These are phyloP conservation scores for Adansonia grandidieri DNA, from an alignment of 441 rosid genomes.

Conservation along the genomic window DNA sequence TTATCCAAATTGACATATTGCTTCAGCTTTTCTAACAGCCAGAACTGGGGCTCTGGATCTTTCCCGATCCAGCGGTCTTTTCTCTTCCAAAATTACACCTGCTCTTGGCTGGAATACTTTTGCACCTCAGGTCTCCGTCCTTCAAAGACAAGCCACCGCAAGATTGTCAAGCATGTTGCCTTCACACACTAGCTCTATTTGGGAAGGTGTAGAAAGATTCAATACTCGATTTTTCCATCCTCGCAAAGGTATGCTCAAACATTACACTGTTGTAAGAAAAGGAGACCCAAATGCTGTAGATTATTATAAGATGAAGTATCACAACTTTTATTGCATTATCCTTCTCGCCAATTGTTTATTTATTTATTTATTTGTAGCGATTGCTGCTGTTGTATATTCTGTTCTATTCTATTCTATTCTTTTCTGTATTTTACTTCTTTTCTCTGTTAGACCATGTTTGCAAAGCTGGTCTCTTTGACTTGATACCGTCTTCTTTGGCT, in stretches of 20 bases:
- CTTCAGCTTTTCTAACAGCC: constrained; percentile 53
- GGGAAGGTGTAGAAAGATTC: constrained; percentile 50
- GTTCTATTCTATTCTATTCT: neutral
- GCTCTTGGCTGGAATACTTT: constrained; percentile 49
- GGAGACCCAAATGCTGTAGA: neutral
- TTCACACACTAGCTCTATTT: constrained; percentile 38
- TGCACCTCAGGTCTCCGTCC: constrained; percentile 42
- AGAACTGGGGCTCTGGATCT: constrained; percentile 46
- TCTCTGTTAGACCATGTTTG: constrained; percentile 11
- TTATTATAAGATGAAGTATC: neutral
- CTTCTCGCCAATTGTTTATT: neutral
- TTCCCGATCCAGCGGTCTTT: constrained; percentile 38
- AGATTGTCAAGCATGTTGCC: constrained; percentile 43
- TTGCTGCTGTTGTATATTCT: neutral
- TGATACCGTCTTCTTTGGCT: neutral
- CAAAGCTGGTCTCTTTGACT: constrained; percentile 5
- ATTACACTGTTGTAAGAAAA: neutral
- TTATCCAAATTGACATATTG: neutral
- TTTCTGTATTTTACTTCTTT: neutral
- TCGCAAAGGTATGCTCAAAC: constrained; percentile 48
- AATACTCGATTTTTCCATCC: constrained; percentile 41
- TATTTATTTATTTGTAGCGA: neutral
- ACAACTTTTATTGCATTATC: neutral
- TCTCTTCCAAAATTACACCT: constrained; percentile 37
- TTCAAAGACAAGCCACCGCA: constrained; percentile 56